Conservation (phyloP, 176 grass and related monocot species). For the Poa pratensis region DNA sequence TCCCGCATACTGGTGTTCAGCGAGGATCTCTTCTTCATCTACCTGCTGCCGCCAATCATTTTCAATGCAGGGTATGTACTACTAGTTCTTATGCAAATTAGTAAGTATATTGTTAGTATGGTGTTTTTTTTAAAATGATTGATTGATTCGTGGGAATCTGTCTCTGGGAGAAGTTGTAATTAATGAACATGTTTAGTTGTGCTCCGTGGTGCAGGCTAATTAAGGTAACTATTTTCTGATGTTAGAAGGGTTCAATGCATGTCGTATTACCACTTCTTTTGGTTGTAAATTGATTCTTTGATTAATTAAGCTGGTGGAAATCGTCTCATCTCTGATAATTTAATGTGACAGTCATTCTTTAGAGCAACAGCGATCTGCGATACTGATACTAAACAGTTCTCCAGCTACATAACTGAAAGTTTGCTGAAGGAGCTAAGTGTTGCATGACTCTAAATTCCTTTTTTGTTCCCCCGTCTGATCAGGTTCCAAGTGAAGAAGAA, state of each 20-base stretch:
- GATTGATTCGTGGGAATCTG: not conserved
- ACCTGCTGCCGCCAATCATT: constrained; percentile 82
- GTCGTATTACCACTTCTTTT: not conserved
- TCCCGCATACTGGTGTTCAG: constrained; percentile 70
- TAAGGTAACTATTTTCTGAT: not conserved
- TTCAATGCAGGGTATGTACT: constrained; percentile 76
- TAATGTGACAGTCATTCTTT: not conserved
- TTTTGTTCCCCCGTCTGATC: not conserved
- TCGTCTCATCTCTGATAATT: not conserved
- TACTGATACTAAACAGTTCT: not conserved
- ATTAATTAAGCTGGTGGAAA: not conserved
- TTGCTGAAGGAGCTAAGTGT: not conserved
- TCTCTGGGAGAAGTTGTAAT: not conserved
- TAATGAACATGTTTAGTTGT: not conserved
- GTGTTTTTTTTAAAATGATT: too few relatives aligned
- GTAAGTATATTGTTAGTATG: not conserved
- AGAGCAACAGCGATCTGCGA: not conserved
- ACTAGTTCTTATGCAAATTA: not conserved
- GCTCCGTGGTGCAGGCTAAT: not conserved
- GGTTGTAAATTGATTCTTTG: not conserved
- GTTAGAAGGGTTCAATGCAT: not conserved
- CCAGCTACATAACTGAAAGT: not conserved
- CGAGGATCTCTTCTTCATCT: constrained; percentile 89
- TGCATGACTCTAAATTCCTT: not conserved
- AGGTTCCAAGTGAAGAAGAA: constrained; percentile 98